A percentile compares a stretch with the other conserved stretches of the same genome.
phyloP scores from a whole-genome alignment of 441 rosid species.

The Pelargonium australe region DNA sequence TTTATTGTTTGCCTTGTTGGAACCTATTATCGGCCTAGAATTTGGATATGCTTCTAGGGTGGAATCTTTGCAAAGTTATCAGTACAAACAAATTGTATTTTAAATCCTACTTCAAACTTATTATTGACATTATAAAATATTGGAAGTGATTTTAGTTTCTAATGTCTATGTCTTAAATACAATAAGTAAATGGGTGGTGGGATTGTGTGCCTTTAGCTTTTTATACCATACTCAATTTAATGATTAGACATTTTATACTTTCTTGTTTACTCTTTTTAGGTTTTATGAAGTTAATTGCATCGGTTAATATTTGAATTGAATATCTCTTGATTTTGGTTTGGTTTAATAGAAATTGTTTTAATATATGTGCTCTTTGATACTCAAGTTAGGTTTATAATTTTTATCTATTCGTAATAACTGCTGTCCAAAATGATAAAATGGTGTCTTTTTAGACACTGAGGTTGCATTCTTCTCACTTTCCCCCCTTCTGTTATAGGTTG shows the following conservation, averaged over 20 bases:
- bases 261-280: neutral
- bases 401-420: neutral
- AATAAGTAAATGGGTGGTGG: neutral
- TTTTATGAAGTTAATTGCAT: neutral
- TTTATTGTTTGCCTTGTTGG: neutral
- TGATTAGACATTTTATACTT: neutral
- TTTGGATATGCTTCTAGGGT: neutral
- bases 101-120: neutral
- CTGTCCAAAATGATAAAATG: neutral
- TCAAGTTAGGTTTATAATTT: neutral
- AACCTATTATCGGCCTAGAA: neutral
- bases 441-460: neutral
- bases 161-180: neutral
- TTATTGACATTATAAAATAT: neutral
- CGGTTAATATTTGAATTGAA: neutral
- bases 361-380: neutral
- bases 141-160: neutral
- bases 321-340: neutral
- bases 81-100: neutral
- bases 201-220: neutral
- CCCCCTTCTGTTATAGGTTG: constrained; percentile 52
- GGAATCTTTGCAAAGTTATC: neutral
- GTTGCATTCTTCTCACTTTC: constrained; percentile 13
- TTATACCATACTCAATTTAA: neutral
- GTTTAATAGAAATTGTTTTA: neutral